Evolutionary conservation across 2,329 filamentous ascomycete species (phyloP), one percentile per base, ranked within the genome.

Genomic region (Teratosphaeria viscida): DNA sequence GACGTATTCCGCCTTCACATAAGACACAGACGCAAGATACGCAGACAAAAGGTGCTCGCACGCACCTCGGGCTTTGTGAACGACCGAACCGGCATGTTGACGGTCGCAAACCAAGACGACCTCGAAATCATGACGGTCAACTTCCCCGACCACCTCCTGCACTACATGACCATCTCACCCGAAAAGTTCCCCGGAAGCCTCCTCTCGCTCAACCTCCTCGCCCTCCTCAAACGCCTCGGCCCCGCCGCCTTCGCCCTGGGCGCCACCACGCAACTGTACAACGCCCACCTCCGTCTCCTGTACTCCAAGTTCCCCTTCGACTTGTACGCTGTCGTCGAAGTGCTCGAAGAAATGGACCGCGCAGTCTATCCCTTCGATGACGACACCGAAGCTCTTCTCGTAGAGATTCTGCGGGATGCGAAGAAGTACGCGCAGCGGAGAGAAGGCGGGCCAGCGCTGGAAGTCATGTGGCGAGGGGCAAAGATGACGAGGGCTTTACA

Each of bases 171-270:
- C 12, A 29, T 64, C 14, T 59, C 63, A 3, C 81, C 85, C 64
- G 75, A 74, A 2, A 75, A 77, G 1, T 91, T 89, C 10, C 79
- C 76, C 11, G 75, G 82, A 0, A 90, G 87, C 0, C 77, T 80
- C 0, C 76, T 88, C 0, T 77, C 79, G 0, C 78, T 88, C 53
- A 78, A 79, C 53, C 73, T 91, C 29, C 76, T 92, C 0, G 86
- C 88, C 0, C 81, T 82, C 7, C 76, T 91, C 66, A 88, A 88
- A 68, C 77, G 80, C 53, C 77, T 89, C 0, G 88, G 88, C 1
- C 79, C 87, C 1, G 81, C 83, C 1, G 87, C 86, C 0, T 89
- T 87, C 67, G 84, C 89, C 6, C 79, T 92, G 0, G 88, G 87
- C 55, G 85, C 83, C 5, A 85, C 85, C 19, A 87, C 87, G 0